Conservation (phyloP, 768 basidiomycete species). For the Phylloporus sp. region DNA sequence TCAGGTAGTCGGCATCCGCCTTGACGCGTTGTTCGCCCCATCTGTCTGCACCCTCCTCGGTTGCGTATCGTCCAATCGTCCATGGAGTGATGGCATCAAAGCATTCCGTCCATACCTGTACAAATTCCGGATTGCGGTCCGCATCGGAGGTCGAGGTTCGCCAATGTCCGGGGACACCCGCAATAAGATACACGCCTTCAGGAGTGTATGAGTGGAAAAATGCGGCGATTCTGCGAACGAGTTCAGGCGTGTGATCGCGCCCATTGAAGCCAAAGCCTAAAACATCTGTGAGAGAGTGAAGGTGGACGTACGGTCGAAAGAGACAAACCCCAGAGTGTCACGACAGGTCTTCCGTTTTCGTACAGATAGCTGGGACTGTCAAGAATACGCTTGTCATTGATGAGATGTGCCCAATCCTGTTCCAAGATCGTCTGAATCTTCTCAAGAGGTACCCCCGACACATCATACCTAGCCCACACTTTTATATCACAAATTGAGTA, state of each 20-base stretch:
- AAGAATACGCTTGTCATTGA: slow-evolving; percentile 55
- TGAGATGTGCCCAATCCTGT: slow-evolving; percentile 71
- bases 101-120: slow-evolving; percentile 68
- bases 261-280: slow-evolving; percentile 70
- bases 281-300: neutral
- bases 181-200: slow-evolving; percentile 72
- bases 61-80: slow-evolving; percentile 71
- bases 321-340: slow-evolving; percentile 65
- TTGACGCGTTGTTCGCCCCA: slow-evolving; percentile 63
- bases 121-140: slow-evolving; percentile 61
- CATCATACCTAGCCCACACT: slow-evolving; percentile 62
- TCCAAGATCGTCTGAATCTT: slow-evolving; percentile 65
- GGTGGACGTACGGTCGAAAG: neutral
- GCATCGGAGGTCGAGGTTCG: slow-evolving; percentile 67
- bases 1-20: slow-evolving; percentile 60
- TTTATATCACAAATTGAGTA: neutral
- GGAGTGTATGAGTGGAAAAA: slow-evolving; percentile 63
- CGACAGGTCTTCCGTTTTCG: slow-evolving; percentile 66
- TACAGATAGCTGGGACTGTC: slow-evolving; percentile 71
- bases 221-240: slow-evolving; percentile 49
- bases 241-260: slow-evolving; percentile 56
- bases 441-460: slow-evolving; percentile 70
- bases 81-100: slow-evolving; percentile 82
- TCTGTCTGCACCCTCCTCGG: slow-evolving; percentile 55
- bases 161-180: slow-evolving; percentile 72